phyloP scores from a whole-genome alignment of 129 eudicot species.

The carrot (Daucus carota) region DNA sequence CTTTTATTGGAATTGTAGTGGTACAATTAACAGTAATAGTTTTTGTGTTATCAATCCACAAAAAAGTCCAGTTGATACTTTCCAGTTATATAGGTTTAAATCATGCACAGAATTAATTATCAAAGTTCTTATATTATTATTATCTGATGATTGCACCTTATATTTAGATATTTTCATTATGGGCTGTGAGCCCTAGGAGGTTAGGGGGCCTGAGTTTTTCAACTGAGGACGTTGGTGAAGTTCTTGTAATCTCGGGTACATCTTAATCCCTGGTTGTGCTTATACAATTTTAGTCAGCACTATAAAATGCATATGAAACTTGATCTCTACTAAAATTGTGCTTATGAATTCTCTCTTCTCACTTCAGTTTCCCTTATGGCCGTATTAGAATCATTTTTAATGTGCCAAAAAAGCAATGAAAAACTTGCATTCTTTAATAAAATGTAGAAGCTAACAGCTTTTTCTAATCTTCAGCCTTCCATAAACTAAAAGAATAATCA shows the following conservation, averaged over 20 bases:
- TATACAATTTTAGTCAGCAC: neutral
- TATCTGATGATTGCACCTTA: neutral
- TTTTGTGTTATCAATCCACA: neutral
- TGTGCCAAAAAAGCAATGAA: too few relatives aligned
- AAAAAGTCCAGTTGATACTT: neutral
- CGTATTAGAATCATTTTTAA: too few relatives aligned
- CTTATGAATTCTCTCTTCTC: neutral
- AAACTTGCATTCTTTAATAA: too few relatives aligned
- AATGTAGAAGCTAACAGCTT: neutral
- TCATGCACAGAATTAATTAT: neutral
- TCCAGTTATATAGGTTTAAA: neutral
- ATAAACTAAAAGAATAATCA: neutral
- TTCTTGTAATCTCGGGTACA: conserved; percentile 71
- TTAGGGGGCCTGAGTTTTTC: conserved; percentile 69
- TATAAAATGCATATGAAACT: neutral
- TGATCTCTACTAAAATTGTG: neutral
- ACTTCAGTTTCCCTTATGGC: too few relatives aligned
- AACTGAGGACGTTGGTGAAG: conserved; percentile 60
- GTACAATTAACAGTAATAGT: neutral
- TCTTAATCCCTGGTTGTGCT: too few relatives aligned
- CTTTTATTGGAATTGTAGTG: too few relatives aligned
- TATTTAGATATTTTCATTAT: conserved; percentile 85
- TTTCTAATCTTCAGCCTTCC: neutral
- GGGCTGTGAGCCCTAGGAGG: conserved; percentile 85
- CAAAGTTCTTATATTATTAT: neutral